Percentiles rank a stretch among this genome's conserved stretches.
Evolutionary conservation across 331 rosid species (phyloP).

Genomic region (Rhamnella rubrinervis): DNA sequence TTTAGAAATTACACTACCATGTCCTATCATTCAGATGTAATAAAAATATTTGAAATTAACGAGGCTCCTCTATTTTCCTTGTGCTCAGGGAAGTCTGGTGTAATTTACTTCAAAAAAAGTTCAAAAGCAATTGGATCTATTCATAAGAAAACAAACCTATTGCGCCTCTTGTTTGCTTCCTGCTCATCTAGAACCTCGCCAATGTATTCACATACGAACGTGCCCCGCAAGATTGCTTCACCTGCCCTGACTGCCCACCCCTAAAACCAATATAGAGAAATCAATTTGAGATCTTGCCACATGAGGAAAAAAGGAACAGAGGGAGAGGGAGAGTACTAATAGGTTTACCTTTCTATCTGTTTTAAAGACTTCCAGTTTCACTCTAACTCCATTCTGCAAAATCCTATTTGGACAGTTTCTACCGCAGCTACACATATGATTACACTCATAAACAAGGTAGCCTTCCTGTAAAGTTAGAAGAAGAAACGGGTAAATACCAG

Average conservation of each 20-base stretch:
- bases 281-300: constrained; percentile 1
- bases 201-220: constrained; percentile 83
- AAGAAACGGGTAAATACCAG: constrained; percentile 15
- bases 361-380: constrained; percentile 82
- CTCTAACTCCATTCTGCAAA: constrained; percentile 91
- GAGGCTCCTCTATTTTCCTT: background rate
- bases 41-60: background rate
- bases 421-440: constrained; percentile 81
- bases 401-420: constrained; percentile 81
- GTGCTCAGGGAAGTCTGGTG: background rate
- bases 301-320: constrained; percentile 8
- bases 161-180: constrained; percentile 65
- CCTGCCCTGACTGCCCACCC: constrained; percentile 97
- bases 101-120: background rate
- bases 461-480: constrained; percentile 72
- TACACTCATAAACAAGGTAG: constrained; percentile 95
- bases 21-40: background rate
- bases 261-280: constrained; percentile 34
- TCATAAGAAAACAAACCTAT: constrained; percentile 49
- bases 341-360: constrained; percentile 72
- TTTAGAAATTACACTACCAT: background rate
- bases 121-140: constrained; percentile 10
- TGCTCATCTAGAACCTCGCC: constrained; percentile 81
- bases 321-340: background rate
- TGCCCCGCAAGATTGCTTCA: constrained; percentile 83